Evolutionary conservation across 2,329 filamentous ascomycete genomes (phyloP), one percentile per base, ranked within the genome.

Genomic region (Cercospora citrullina): DNA sequence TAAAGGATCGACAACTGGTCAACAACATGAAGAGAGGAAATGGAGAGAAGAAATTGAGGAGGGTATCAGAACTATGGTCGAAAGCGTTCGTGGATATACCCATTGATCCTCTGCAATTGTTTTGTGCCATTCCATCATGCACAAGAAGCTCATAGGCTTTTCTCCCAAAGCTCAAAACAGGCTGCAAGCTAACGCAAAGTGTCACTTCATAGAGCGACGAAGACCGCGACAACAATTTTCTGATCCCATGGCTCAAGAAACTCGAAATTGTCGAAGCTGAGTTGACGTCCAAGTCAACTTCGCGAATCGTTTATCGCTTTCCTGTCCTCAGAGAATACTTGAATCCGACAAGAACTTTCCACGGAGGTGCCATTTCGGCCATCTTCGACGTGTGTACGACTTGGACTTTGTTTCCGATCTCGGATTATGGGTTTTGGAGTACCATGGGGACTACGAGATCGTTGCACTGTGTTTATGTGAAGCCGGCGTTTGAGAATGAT

Each of bases 321-420:
- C 68, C 71, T 2, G 72, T 75, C 1, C 65, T 70, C 16, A 48
- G 60, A 12, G 69, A 74, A 39, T 74, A 75, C 36, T 53, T 73
- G 4, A 76, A 75, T 66, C 72, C 72, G 5, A 69, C 68, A 4
- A 67, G 71, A 1, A 69, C 55, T 1, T 68, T 76, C 2, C 72
- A 74, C n/a, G 74, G 75, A 33, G 74, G 73, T 4, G 71, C 69
- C 0, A 67, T 71, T 18, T 68, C 71, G 1, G 67, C 72, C 1
- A 71, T 74, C 28, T 72, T 73, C 63, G 75, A 76, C 48, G 68
- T 72, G 2, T 68, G 64, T 14, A 74, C 72, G 23, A 71, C 65
- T 1, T 73, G 69, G 67, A 60, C 68, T 0, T 61, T 74, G 28
- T 69, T 71, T 45, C 36, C 72, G 2, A 68, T 73, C 39, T 62